These are phyloP conservation scores for Calophaca sinica DNA, from an alignment of 306 rosid genomes.

Conservation along the genomic window DNA sequence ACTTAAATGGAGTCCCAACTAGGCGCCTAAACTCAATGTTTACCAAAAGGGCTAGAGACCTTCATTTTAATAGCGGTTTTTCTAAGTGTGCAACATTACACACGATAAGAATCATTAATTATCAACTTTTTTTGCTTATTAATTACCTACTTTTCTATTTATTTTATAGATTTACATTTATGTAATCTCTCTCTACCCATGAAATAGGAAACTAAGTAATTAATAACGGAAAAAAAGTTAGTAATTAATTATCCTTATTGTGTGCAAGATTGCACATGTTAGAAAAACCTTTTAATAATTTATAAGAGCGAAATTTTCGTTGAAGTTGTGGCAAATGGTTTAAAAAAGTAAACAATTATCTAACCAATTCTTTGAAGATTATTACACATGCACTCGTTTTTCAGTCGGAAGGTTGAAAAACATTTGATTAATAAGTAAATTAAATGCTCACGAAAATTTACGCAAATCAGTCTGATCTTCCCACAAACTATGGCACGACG, in stretches of 20 bases:
- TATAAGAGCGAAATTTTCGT: neutral
- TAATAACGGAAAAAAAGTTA: too few relatives aligned
- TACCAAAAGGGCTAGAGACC: neutral
- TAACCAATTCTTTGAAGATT: neutral
- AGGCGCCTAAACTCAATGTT: neutral
- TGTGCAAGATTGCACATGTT: too few relatives aligned
- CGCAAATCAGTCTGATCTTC: too few relatives aligned
- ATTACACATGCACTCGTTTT: neutral
- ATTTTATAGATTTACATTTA: too few relatives aligned
- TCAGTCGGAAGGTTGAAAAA: neutral
- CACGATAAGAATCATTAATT: too few relatives aligned
- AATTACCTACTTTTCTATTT: too few relatives aligned
- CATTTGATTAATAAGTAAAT: neutral
- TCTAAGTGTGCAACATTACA: too few relatives aligned
- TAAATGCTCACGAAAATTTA: neutral
- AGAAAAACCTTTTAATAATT: too few relatives aligned
- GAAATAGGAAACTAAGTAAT: too few relatives aligned
- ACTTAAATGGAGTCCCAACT: conserved; percentile 1
- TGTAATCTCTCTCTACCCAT: too few relatives aligned
- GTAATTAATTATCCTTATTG: too few relatives aligned
- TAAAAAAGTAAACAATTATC: neutral
- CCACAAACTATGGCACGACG: neutral
- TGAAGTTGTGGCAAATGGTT: neutral
- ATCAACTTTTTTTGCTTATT: too few relatives aligned
- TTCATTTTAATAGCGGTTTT: neutral